Evolutionary conservation across 257 asterid genomes (phyloP).

Genomic region (Nicotiana otophora): DNA sequence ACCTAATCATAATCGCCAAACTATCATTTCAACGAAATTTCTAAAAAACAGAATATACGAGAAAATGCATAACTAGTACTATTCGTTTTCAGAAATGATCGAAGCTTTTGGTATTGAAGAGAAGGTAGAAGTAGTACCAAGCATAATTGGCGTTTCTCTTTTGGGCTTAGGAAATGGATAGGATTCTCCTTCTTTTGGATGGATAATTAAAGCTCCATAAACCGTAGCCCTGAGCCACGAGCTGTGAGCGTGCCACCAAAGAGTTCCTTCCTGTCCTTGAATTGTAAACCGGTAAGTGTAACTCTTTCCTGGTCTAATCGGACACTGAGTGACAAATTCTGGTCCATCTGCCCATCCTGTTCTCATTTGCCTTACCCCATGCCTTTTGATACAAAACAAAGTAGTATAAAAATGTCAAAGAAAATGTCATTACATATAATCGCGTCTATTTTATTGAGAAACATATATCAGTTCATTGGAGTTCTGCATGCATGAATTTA

Average conservation of each 20-base stretch:
- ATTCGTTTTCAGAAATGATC: background rate
- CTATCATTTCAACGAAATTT: background rate
- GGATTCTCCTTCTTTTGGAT: constrained; percentile 53
- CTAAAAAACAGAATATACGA: background rate
- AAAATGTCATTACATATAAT: background rate
- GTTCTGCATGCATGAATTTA: constrained; percentile 13
- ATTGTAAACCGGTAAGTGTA: constrained; percentile 72
- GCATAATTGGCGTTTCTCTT: constrained; percentile 63
- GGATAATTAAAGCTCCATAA: constrained; percentile 71
- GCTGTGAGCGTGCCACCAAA: constrained; percentile 98
- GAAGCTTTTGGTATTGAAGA: background rate
- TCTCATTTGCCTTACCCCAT: constrained; percentile 73
- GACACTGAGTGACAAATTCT: constrained; percentile 79
- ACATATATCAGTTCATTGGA: background rate
- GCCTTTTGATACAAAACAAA: constrained; percentile 35
- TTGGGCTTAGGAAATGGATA: constrained; percentile 75
- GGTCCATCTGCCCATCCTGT: constrained; percentile 94
- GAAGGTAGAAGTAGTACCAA: constrained; percentile 34
- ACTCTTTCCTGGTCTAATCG: constrained; percentile 70
- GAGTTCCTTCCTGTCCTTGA: constrained; percentile 83
- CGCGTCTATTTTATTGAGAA: background rate
- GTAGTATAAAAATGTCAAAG: background rate
- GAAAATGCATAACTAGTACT: background rate
- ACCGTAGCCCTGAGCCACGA: constrained; percentile 95
- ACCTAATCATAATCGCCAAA: constrained; percentile 39